phyloP scores from a whole-genome alignment of 1,284 basidiomycete species.

The Vanrija pseudolonga region DNA sequence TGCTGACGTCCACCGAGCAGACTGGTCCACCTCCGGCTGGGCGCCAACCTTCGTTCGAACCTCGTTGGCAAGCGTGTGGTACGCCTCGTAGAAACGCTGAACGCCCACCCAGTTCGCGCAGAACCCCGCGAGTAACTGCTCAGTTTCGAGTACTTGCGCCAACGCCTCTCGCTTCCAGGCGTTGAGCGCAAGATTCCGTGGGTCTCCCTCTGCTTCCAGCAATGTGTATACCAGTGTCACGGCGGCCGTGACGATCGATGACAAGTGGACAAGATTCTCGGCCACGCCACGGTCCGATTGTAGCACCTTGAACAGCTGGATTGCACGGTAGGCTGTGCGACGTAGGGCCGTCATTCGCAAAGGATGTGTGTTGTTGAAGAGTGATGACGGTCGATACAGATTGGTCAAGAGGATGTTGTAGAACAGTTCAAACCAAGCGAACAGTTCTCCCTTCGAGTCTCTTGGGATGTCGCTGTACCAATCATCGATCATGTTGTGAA shows the following conservation, averaged over 20 bases:
- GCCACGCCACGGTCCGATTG: neutral
- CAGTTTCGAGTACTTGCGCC: neutral
- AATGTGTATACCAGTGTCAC: neutral
- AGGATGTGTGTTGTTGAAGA: neutral
- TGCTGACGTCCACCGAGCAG: too few species aligned
- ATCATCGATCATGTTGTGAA: conserved; percentile 6
- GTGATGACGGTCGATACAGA: neutral
- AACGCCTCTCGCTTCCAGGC: neutral
- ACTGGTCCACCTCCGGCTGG: too few species aligned
- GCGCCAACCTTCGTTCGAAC: too few species aligned
- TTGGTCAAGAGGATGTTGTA: neutral
- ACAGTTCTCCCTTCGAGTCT: too few species aligned
- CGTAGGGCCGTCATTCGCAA: neutral
- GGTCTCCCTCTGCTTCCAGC: neutral
- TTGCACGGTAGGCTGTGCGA: neutral
- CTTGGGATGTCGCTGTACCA: neutral
- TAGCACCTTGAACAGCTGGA: conserved; percentile 6
- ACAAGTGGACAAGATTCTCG: neutral
- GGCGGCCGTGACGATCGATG: neutral
- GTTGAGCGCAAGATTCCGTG: neutral
- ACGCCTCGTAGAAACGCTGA: conserved; percentile 57
- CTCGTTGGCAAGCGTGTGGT: neutral
- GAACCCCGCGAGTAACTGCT: neutral
- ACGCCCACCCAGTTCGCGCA: neutral
- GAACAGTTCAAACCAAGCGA: neutral